Evolutionary conservation across 805 yeast genomes (phyloP), one percentile per base, ranked within the genome.

Genomic region (Metschnikowia lunata): DNA sequence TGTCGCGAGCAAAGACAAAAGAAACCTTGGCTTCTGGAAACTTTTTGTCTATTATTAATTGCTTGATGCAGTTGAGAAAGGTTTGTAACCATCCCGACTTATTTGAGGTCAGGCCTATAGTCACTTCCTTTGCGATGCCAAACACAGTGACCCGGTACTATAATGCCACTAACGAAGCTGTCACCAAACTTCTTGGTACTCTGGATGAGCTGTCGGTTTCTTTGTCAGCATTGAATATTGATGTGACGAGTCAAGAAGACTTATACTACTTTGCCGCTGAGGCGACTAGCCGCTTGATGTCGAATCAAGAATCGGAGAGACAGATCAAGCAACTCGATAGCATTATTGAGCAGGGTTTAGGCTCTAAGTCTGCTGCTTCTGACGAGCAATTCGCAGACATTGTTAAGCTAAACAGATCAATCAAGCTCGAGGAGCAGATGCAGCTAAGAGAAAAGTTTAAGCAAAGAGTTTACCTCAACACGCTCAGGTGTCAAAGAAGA

Each of bases 11-110:
- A 7, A 91, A 91, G 58, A 93, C 99, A 0, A 84, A 80, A 56
- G 97, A 88, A 51, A 93, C 98, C 4, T 72, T 93, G 49, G 91
- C 91, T 1, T 86, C 95, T 28, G 98, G 99, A 5, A 93, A 93
- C 59, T 93, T 90, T 58, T 72, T 93, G 63, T 88, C 97, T 12
- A 93, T 93, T 58, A 90, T 93, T 56, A 93, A 95, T 58, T 93
- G 98, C 71, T 75, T 93, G 67, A 93, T 93, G 99, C 99, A 93
- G 63, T 71, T 93, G 57, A 79, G 99, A 58, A 93, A 93, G 62
- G 97, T 90, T 27, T 89, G 97, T 69, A 90, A 90, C 57, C 98
- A 90, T 63, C 97, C 97, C 0, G 97, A 93, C 67, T 67, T 93
- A 47, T 95, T 93, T 66, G 99, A 93, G 62, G 97, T 90, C 7